A percentile compares a stretch with the other conserved stretches of the same genome.
These are phyloP conservation scores for Hordeum vulgare DNA, from an alignment of 176 grass and related monocot genomes.

Conservation along the genomic window DNA sequence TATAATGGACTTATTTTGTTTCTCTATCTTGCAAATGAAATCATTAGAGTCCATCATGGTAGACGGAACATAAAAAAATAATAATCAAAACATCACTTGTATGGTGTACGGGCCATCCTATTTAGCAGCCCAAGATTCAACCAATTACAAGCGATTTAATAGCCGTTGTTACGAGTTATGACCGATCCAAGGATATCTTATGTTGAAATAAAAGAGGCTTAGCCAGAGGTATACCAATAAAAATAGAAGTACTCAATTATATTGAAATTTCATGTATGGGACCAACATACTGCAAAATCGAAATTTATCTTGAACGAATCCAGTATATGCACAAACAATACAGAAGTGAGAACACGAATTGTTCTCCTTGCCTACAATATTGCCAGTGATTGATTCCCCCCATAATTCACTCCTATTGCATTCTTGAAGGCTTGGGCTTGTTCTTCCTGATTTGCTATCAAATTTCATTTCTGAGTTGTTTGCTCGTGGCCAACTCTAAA, in stretches of 20 bases:
- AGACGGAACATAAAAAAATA: neutral
- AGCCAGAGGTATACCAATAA: neutral
- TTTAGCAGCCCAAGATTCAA: constrained; percentile 1
- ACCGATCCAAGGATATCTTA: neutral
- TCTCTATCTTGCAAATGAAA: neutral
- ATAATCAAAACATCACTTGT: neutral
- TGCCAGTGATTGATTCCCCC: neutral
- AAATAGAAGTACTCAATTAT: neutral
- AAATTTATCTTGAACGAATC: constrained; percentile 21
- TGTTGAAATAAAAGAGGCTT: neutral
- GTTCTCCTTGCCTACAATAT: constrained; percentile 24
- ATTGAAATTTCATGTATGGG: neutral
- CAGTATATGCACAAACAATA: constrained; percentile 36
- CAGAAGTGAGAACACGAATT: constrained; percentile 15
- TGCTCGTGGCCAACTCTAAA: constrained; percentile 21
- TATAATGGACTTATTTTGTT: neutral
- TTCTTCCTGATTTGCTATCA: constrained; percentile 17
- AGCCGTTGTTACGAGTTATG: neutral
- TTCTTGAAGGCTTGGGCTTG: constrained; percentile 2
- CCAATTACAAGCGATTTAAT: neutral
- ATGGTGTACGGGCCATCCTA: neutral
- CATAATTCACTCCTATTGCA: constrained; percentile 10
- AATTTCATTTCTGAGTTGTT: constrained; percentile 19
- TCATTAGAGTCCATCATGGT: neutral
- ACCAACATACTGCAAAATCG: constrained; percentile 13